Evolutionary conservation across 75 land plant genomes (phyloP).

Genomic region (Chamaecyparis obtusa): DNA sequence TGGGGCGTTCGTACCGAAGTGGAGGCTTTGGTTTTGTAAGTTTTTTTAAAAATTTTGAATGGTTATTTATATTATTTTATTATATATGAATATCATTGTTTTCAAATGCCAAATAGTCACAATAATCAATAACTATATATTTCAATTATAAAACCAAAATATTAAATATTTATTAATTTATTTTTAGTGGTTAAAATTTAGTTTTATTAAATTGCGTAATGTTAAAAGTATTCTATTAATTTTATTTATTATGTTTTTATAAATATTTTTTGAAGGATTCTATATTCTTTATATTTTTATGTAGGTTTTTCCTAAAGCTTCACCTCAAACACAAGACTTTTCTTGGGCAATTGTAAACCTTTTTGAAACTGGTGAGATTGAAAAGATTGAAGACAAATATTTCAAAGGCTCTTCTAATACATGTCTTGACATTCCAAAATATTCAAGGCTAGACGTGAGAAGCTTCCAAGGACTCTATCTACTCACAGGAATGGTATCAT

Average conservation of each 20-base stretch:
- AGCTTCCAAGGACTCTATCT: background rate
- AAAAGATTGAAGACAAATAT: too few relatives aligned
- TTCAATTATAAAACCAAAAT: too few relatives aligned
- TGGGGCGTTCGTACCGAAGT: too few relatives aligned
- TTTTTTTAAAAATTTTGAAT: slow-evolving; percentile 24
- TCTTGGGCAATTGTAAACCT: background rate
- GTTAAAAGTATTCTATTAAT: too few relatives aligned
- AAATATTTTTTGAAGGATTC: background rate
- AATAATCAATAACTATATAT: too few relatives aligned
- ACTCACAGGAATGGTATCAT: background rate
- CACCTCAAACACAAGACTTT: background rate
- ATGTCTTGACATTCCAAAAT: background rate
- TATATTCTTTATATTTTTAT: background rate
- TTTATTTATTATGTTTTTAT: too few relatives aligned
- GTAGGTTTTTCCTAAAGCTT: background rate
- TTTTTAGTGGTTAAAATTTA: too few relatives aligned
- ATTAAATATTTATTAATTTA: slow-evolving; percentile 35
- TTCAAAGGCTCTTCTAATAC: background rate
- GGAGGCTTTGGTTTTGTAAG: slow-evolving; percentile 3
- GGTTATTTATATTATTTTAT: too few relatives aligned
- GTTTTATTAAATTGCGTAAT: too few relatives aligned
- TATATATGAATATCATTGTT: too few relatives aligned
- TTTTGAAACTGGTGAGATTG: too few relatives aligned
- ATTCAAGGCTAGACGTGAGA: background rate
- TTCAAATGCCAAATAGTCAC: background rate